Evolutionary conservation across 148 eudicot genomes (phyloP), one percentile per base, ranked within the genome.

Genomic region (Amaranthus palmeri): DNA sequence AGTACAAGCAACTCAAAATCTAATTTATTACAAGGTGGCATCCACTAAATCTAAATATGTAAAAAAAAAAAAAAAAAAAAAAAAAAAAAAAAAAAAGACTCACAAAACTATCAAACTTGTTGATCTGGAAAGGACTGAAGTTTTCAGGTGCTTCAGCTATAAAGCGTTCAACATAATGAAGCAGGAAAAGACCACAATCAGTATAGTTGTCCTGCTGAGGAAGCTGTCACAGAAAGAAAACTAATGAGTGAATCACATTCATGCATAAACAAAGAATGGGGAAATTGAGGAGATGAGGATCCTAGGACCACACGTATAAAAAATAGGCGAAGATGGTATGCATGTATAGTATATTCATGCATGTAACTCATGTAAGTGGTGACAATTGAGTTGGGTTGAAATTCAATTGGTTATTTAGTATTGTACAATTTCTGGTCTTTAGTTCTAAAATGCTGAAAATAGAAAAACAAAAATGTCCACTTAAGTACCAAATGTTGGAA

Each of bases 131-230:
- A 8, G 97, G 92, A 73, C 73, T 90, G 76, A 95, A 88, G 75
- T 82, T 77, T 41, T 44, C 55, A 63, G 97, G 97, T 62, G 86
- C 88, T 46, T 87, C 86, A 46, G 81, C 84, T 77, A 95, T 80
- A 80, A 95, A 95, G 42, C 79, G 85, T 77, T 95, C 99, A 46
- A 87, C 93, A 81, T 95, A 95, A 79, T 95, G 99, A 70, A 95
- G 99, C 83, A 95, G 81, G 83, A 91, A 95, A 61, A 95, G 90
- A 70, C 99, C 99, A 51, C 99, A 95, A 57, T 95, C 99, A 61
- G 72, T 88, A 58, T 79, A 81, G 72, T 95, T 95, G 54, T 80
- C 93, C 84, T 95, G 99, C 85, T 95, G 99, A 40, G 99, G 99
- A 72, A 95, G 80, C 97, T 95, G 92, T 86, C 80, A 43, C 72